A percentile compares a stretch with the other conserved stretches of the same genome.
These are phyloP conservation scores for Lyophyllum decastes DNA, from an alignment of 768 basidiomycete genomes.

Conservation along the genomic window DNA sequence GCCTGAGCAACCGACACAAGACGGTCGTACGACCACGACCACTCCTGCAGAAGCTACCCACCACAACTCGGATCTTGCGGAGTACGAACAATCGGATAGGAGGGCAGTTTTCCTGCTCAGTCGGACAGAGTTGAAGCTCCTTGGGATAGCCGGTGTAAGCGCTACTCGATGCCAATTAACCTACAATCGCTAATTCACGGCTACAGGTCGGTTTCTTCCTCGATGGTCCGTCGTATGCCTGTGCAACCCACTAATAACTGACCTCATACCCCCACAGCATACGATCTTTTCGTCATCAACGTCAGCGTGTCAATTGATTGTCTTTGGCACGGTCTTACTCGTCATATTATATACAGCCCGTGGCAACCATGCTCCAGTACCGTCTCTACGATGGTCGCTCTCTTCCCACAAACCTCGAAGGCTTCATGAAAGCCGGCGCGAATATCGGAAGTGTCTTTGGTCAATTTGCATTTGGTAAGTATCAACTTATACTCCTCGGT, in stretches of 20 bases:
- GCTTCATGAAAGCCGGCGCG: constrained; percentile 63
- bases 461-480: constrained; percentile 60
- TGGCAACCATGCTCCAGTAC: constrained; percentile 68
- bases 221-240: constrained; percentile 47
- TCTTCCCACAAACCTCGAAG: constrained; percentile 58
- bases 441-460: constrained; percentile 77
- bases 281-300: constrained; percentile 74
- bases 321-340: background rate
- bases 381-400: constrained; percentile 53
- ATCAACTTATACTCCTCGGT: background rate
- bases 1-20: constrained; percentile 1
- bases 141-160: constrained; percentile 62
- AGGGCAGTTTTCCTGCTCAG: constrained; percentile 30
- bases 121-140: constrained; percentile 55
- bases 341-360: constrained; percentile 43
- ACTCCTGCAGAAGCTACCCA: background rate
- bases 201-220: constrained; percentile 68
- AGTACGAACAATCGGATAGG: constrained; percentile 27
- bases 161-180: background rate
- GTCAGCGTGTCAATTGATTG: constrained; percentile 29
- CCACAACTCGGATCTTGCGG: constrained; percentile 21
- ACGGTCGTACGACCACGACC: background rate
- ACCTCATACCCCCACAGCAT: constrained; percentile 40
- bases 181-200: background rate
- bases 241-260: background rate